A percentile compares a stretch with the other conserved stretches of the same genome.
Evolutionary conservation across 768 basidiomycete species (phyloP).

Genomic region (Lactifluus volemus): DNA sequence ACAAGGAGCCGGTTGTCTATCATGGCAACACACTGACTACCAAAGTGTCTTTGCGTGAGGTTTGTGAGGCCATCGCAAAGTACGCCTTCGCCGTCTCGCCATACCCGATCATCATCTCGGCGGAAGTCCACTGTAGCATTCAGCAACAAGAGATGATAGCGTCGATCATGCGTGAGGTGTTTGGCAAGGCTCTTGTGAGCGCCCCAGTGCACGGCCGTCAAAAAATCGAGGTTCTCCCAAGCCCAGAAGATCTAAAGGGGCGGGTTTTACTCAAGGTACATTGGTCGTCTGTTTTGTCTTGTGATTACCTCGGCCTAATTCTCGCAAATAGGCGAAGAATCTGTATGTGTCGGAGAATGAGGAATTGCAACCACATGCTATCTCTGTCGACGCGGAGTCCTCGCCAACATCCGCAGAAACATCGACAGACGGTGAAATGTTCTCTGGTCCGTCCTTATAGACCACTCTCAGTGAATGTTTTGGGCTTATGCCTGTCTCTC

Average conservation of each 20-base stretch:
- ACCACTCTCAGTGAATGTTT: neutral
- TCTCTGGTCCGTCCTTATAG: slow-evolving; percentile 10
- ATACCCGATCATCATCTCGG: slow-evolving; percentile 88
- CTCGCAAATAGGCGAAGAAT: slow-evolving; percentile 57
- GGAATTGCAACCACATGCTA: slow-evolving; percentile 26
- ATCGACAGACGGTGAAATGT: slow-evolving; percentile 26
- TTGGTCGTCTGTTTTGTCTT: neutral
- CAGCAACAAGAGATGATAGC: slow-evolving; percentile 76
- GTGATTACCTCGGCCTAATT: neutral
- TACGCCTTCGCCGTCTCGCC: slow-evolving; percentile 89
- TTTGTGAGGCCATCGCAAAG: slow-evolving; percentile 75
- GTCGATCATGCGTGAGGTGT: slow-evolving; percentile 57
- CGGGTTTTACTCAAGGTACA: slow-evolving; percentile 77
- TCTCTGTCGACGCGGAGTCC: slow-evolving; percentile 33
- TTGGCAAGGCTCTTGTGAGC: slow-evolving; percentile 46
- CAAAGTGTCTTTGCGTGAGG: slow-evolving; percentile 70
- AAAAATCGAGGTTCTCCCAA: slow-evolving; percentile 55
- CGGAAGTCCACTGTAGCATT: slow-evolving; percentile 80
- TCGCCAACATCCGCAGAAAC: slow-evolving; percentile 33
- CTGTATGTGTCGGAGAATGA: slow-evolving; percentile 43
- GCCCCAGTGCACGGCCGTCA: slow-evolving; percentile 39
- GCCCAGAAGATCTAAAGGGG: slow-evolving; percentile 73
- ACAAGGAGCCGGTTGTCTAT: slow-evolving; percentile 73
- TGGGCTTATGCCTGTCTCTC: slow-evolving; percentile 10
- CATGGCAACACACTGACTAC: slow-evolving; percentile 87